Conservation (phyloP, 805 yeast species). For the Wickerhamiella azyma region DNA sequence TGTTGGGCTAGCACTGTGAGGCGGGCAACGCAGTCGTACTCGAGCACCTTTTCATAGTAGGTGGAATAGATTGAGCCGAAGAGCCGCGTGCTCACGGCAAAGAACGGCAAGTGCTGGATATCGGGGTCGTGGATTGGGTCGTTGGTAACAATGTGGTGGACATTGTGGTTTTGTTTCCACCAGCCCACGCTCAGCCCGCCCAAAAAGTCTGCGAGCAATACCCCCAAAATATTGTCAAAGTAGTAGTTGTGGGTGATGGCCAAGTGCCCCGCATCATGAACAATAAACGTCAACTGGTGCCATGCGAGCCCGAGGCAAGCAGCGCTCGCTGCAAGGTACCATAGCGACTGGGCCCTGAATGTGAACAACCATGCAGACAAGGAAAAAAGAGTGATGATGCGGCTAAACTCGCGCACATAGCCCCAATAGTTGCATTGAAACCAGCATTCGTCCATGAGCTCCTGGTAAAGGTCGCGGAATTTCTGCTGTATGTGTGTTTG, state of each 20-base stretch:
- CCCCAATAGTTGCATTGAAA: slow-evolving; percentile 64
- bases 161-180: slow-evolving; percentile 92
- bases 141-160: slow-evolving; percentile 83
- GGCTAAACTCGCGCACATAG: slow-evolving; percentile 53
- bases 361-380: slow-evolving; percentile 37
- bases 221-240: slow-evolving; percentile 60
- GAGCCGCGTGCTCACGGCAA: slow-evolving; percentile 65
- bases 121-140: slow-evolving; percentile 93
- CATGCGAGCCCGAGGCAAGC: slow-evolving; percentile 57
- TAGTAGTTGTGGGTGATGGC: slow-evolving; percentile 71
- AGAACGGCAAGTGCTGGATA: slow-evolving; percentile 83
- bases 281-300: slow-evolving; percentile 83
- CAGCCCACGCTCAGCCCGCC: slow-evolving; percentile 89
- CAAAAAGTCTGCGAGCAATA: slow-evolving; percentile 55
- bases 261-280: slow-evolving; percentile 83
- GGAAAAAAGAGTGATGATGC: slow-evolving; percentile 42
- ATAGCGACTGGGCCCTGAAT: slow-evolving; percentile 14
- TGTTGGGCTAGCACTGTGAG: slow-evolving; percentile 49
- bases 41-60: slow-evolving; percentile 52
- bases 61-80: slow-evolving; percentile 64
- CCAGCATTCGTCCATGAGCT: slow-evolving; percentile 41
- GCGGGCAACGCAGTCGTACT: slow-evolving; percentile 56
- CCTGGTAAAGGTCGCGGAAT: slow-evolving; percentile 47
- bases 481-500: slow-evolving; percentile 43
- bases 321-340: slow-evolving; percentile 43